A percentile compares a stretch with the other conserved stretches of the same genome.
Evolutionary conservation across 202 grass and related monocot species (phyloP).

Genomic region (Saccharum hybrid): DNA sequence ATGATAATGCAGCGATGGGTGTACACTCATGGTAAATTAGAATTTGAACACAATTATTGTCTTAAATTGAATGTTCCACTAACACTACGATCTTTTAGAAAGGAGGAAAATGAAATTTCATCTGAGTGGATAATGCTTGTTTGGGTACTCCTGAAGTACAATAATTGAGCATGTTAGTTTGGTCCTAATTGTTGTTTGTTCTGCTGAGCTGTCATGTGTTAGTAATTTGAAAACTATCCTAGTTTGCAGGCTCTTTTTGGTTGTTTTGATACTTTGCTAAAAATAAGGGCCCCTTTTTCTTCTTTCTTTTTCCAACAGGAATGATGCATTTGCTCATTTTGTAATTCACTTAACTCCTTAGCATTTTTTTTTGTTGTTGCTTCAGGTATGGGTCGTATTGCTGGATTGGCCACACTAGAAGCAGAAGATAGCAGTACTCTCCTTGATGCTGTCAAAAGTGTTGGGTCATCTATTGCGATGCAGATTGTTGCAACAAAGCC

Average conservation of each 20-base stretch:
- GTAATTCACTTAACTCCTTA: conserved; percentile 10
- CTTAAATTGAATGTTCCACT: conserved; percentile 28
- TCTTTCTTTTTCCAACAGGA: background rate
- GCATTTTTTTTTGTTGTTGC: conserved; percentile 15
- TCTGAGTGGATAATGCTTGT: background rate
- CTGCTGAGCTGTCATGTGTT: background rate
- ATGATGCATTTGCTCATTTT: background rate
- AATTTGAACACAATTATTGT: conserved; percentile 10
- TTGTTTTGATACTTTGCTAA: background rate
- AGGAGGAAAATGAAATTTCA: background rate
- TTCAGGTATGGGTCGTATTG: conserved; percentile 83
- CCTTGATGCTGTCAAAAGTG: conserved; percentile 67
- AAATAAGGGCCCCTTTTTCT: background rate
- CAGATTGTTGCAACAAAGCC: conserved; percentile 90
- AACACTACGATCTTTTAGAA: background rate
- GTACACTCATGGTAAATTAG: background rate
- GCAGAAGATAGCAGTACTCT: conserved; percentile 68
- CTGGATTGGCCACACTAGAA: conserved; percentile 82
- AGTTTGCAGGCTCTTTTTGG: background rate
- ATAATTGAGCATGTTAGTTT: conserved; percentile 5
- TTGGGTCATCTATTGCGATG: conserved; percentile 86
- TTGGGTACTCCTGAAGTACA: conserved; percentile 20
- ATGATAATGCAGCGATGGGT: background rate
- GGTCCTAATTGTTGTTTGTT: conserved; percentile 29
- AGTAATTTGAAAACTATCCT: background rate